phyloP scores from a whole-genome alignment of 2,329 filamentous ascomycete species.

The Mariannaea sp. region DNA sequence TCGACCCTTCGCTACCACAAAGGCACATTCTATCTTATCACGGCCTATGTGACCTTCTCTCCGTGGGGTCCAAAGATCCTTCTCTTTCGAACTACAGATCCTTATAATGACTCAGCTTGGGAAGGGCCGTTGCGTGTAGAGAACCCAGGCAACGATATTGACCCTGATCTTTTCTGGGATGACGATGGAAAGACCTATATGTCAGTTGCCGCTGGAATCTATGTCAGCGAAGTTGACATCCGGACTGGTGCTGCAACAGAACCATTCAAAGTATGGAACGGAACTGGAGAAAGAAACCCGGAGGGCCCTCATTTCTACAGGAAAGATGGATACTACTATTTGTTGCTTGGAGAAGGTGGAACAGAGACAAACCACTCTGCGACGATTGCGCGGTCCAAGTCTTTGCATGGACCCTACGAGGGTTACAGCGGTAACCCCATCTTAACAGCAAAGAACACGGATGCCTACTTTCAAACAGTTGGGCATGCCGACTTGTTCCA shows the following conservation, averaged over 20 bases:
- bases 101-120: conserved; percentile 32
- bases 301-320: conserved; percentile 60
- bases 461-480: conserved; percentile 40
- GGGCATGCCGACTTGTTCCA: conserved; percentile 43
- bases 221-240: conserved; percentile 29
- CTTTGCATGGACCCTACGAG: conserved; percentile 46
- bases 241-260: conserved; percentile 23
- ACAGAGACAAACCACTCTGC: conserved; percentile 46
- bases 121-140: no score
- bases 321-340: conserved; percentile 48
- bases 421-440: conserved; percentile 45
- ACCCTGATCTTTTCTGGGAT: conserved; percentile 59
- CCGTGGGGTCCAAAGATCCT: no score
- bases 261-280: conserved; percentile 52
- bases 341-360: conserved; percentile 53
- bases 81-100: conserved; percentile 25
- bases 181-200: conserved; percentile 59
- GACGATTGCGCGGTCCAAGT: conserved; percentile 42
- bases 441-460: conserved; percentile 40
- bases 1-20: conserved; percentile 50
- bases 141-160: conserved; percentile 38
- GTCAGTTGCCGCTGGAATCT: conserved; percentile 40
- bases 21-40: no score
- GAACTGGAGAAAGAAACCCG: conserved; percentile 48
- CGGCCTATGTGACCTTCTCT: no score